phyloP scores from a whole-genome alignment of 2,329 filamentous ascomycete species.

The Clarireedia monteithiana region DNA sequence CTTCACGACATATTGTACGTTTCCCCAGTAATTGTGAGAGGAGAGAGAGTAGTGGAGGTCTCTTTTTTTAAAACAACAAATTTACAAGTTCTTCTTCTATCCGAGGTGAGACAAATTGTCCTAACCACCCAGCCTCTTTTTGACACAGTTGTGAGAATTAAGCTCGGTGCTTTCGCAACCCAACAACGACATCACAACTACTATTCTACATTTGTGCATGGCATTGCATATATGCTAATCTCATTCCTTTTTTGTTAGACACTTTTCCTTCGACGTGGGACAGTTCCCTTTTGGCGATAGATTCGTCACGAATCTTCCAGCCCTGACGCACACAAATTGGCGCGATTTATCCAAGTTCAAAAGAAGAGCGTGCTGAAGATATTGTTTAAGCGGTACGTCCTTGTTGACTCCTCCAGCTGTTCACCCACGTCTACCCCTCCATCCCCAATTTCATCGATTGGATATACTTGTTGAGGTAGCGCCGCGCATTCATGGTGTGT shows the following conservation, averaged over 20 bases:
- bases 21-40: constrained; percentile 8
- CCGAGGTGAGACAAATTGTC: constrained; percentile 24
- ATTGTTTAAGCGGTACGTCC: constrained; percentile 15
- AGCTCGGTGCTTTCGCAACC: constrained; percentile 18
- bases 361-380: constrained; percentile 10
- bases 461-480: background rate
- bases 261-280: constrained; percentile 14
- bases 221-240: constrained; percentile 19
- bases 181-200: constrained; percentile 6
- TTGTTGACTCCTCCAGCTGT: background rate
- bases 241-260: constrained; percentile 12
- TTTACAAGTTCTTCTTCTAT: constrained; percentile 14
- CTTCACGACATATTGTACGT: constrained; percentile 4
- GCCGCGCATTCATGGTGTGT: constrained; percentile 5
- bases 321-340: constrained; percentile 12
- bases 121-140: constrained; percentile 20
- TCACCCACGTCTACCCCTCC: background rate
- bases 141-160: constrained; percentile 16
- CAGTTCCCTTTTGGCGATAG: constrained; percentile 18
- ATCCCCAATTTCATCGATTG: background rate
- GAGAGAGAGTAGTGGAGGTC: constrained; percentile 9
- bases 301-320: constrained; percentile 16
- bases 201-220: constrained; percentile 7
- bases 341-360: constrained; percentile 15
- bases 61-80: background rate